phyloP scores from a whole-genome alignment of 2,329 filamentous ascomycete genomes.

The Paraphoma sp. region DNA sequence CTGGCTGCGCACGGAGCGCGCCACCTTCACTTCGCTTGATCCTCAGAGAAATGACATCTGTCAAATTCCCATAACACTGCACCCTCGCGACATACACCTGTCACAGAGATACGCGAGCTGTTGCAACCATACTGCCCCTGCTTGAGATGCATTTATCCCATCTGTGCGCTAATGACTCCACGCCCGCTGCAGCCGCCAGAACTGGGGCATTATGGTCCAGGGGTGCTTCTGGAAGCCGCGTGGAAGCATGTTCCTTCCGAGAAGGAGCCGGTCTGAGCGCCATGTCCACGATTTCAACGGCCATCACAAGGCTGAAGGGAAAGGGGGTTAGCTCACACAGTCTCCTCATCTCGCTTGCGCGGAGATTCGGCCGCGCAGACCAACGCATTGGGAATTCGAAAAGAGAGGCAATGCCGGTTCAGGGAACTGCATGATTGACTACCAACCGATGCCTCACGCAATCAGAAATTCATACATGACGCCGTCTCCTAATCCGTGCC shows the following conservation, averaged over 20 bases:
- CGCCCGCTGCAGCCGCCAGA: background rate
- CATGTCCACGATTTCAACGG: background rate
- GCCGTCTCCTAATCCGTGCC: background rate
- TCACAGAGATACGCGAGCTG: background rate
- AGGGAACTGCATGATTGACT: background rate
- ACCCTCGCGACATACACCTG: background rate
- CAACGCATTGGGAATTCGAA: background rate
- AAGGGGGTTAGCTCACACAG: background rate
- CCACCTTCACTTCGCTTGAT: background rate
- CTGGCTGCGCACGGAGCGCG: background rate
- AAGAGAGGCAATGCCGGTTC: conserved; percentile 6
- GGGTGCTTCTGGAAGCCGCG: conserved; percentile 1
- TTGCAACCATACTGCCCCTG: background rate
- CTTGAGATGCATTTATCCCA: background rate
- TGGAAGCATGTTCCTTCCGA: background rate
- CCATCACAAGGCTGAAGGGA: background rate
- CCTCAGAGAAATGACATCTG: background rate
- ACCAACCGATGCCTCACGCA: background rate
- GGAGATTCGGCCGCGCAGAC: background rate
- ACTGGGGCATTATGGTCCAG: background rate
- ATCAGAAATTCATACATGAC: conserved; percentile 1
- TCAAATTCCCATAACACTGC: background rate
- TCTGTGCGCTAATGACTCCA: background rate
- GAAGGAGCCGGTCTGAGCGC: background rate
- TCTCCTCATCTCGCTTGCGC: background rate